phyloP scores from a whole-genome alignment of 2,329 filamentous ascomycete genomes.

The Orbilia ellipsospora region DNA sequence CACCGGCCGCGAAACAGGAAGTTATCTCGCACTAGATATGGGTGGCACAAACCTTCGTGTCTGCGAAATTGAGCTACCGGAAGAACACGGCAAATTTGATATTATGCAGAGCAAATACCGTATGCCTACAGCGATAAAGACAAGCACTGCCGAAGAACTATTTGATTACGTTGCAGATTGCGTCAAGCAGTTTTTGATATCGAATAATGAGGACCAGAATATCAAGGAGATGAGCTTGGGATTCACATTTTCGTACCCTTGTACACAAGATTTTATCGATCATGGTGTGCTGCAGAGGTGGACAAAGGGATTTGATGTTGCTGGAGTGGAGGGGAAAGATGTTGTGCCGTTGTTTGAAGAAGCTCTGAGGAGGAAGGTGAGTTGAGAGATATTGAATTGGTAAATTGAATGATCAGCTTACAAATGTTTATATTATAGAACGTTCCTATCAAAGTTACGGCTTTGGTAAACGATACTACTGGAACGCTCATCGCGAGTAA shows the following conservation, averaged over 20 bases:
- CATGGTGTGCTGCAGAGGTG: slow-evolving; percentile 92
- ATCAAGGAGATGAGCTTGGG: slow-evolving; percentile 79
- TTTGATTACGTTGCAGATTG: slow-evolving; percentile 97
- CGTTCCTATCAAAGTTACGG: slow-evolving; percentile 90
- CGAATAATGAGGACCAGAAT: slow-evolving; percentile 77
- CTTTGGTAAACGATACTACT: slow-evolving; percentile 96
- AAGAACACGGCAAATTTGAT: slow-evolving; percentile 88
- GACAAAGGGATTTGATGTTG: slow-evolving; percentile 98
- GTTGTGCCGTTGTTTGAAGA: slow-evolving; percentile 88
- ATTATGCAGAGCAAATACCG: slow-evolving; percentile 97
- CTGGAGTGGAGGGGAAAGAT: slow-evolving; percentile 88
- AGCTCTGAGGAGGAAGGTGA: slow-evolving; percentile 76
- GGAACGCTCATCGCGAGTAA: slow-evolving; percentile 95
- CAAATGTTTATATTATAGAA: slow-evolving; percentile 66
- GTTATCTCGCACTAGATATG: slow-evolving; percentile 91
- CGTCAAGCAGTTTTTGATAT: slow-evolving; percentile 87
- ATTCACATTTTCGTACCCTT: slow-evolving; percentile 96
- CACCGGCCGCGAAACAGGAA: slow-evolving; percentile 85
- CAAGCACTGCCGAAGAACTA: slow-evolving; percentile 81
- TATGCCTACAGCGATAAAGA: slow-evolving; percentile 93
- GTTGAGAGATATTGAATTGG: slow-evolving; percentile 49
- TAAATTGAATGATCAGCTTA: slow-evolving; percentile 40
- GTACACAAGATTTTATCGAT: slow-evolving; percentile 91
- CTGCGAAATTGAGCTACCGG: slow-evolving; percentile 88
- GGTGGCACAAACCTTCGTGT: slow-evolving; percentile 95